Percentiles rank a stretch among this genome's conserved stretches.
Conservation (phyloP, 2,329 filamentous ascomycete genomes). For the Macrophomina tecta region DNA sequence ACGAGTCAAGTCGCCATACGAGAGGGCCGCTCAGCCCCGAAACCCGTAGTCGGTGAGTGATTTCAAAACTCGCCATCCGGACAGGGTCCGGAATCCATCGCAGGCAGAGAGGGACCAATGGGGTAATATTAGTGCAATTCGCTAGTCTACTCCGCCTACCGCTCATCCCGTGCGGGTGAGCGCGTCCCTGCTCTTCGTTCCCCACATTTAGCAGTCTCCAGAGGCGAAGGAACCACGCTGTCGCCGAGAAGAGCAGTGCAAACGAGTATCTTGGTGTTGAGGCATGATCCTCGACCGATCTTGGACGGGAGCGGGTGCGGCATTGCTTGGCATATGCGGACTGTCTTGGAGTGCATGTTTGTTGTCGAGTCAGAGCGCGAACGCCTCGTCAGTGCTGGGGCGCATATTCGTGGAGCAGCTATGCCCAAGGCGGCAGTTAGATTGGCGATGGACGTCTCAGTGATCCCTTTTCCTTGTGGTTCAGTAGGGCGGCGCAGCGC, state of each 20-base stretch:
- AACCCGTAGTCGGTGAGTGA: not conserved
- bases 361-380: slow-evolving; percentile 12
- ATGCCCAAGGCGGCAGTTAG: slow-evolving; percentile 14
- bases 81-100: not conserved
- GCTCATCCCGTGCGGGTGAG: not conserved
- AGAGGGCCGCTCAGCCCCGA: not conserved
- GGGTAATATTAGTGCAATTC: not conserved
- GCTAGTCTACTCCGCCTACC: not conserved
- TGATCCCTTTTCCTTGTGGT: not conserved
- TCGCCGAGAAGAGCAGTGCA: not conserved
- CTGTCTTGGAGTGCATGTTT: not conserved
- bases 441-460: not conserved
- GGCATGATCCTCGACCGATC: not conserved
- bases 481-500: not conserved
- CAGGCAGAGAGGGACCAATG: not conserved
- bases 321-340: slow-evolving; percentile 4
- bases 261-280: not conserved
- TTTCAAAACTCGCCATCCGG: not conserved
- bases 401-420: slow-evolving; percentile 5
- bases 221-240: not conserved
- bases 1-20: not conserved
- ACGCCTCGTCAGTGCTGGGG: slow-evolving; percentile 4
- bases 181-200: not conserved
- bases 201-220: not conserved
- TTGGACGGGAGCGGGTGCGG: slow-evolving; percentile 4